Percentiles rank a stretch among this genome's conserved stretches.
These are phyloP conservation scores for Dactylella cylindrospora DNA, from an alignment of 2,329 filamentous ascomycete species.

Conservation along the genomic window DNA sequence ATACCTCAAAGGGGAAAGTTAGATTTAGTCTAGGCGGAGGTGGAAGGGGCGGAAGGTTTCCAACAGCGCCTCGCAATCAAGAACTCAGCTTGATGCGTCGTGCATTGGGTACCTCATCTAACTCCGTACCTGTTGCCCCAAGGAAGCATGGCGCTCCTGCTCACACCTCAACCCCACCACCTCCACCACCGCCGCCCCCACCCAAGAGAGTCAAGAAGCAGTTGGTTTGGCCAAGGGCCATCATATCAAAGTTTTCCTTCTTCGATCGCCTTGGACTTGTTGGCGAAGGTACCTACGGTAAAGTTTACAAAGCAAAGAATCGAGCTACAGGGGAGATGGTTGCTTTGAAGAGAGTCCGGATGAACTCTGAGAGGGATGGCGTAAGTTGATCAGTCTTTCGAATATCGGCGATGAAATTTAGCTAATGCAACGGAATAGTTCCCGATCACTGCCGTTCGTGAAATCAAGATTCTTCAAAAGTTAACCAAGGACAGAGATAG, in stretches of 20 bases:
- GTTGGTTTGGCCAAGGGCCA: conserved; percentile 23
- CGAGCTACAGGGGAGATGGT: conserved; percentile 85
- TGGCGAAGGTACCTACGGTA: conserved; percentile 65
- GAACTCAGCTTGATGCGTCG: conserved; percentile 30
- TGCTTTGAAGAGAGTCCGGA: conserved; percentile 84
- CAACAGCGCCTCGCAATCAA: conserved; percentile 27
- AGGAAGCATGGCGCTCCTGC: conserved; percentile 14
- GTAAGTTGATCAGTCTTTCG: conserved; percentile 29
- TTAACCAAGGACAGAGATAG: conserved; percentile 63
- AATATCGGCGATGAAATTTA: conserved; percentile 48
- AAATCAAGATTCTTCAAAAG: conserved; percentile 89
- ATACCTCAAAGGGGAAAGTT: conserved; percentile 34
- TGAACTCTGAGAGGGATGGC: conserved; percentile 88
- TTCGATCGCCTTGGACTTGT: conserved; percentile 49
- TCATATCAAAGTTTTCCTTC: conserved; percentile 39
- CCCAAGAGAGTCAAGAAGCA: conserved; percentile 2
- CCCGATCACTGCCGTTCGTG: conserved; percentile 83
- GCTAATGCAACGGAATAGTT: conserved; percentile 55
- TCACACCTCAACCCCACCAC: conserved; percentile 1
- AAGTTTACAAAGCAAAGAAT: conserved; percentile 90
- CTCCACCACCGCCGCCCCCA: background rate
- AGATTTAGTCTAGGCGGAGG: conserved; percentile 26
- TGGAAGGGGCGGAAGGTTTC: conserved; percentile 28
- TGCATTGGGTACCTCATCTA: conserved; percentile 25
- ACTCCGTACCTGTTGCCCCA: conserved; percentile 33